Evolutionary conservation across 2,329 filamentous ascomycete genomes (phyloP), one percentile per base, ranked within the genome.

Genomic region (Trichoderma sp.): DNA sequence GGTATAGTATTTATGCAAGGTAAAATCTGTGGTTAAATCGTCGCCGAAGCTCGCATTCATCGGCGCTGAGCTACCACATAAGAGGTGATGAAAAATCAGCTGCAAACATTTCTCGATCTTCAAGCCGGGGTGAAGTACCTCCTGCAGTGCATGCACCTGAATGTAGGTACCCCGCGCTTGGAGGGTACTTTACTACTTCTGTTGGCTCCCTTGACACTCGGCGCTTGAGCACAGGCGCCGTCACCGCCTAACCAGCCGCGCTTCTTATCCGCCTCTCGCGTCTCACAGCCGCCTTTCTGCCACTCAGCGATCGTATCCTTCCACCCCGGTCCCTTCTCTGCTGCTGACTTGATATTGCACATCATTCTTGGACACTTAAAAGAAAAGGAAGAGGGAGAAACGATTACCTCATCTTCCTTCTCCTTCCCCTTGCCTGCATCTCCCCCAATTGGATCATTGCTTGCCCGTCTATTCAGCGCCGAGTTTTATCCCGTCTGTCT

Each of bases 401-500:
- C 17, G 30, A 55, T 32, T 12, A 64, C 47, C 17, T 13, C 20
- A 26, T 32, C 28, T 20, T 30, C n/a, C 3, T 17, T 43, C 39
- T 47, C 13, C 4, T 63, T 23, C 6, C 53, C 5, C 9, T 43
- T 13, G 30, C 5, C 17, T 68, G 15, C 36, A 57, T 36, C 17
- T 12, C 12, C 15, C 20, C 34, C 32, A 30, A 64, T 64, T 57
- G 17, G 11, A 55, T 53, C 47, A 28, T 20, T 36, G 23, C 30
- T 34, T 77, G 30, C 78, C 82, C 81, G n/a, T 50, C 34, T 43
- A 26, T 50, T n/a, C 28, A 30, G 13, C 23, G 12, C 15, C 26
- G 47, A 53, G 47, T 53, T 53, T 53, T 36, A 34, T 30, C 20
- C 9, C 34, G 28, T 63, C 28, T 20, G 15, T 8, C 39, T 17